A percentile compares a stretch with the other conserved stretches of the same genome.
Conservation (phyloP, 1,284 basidiomycete species). For the Trametes versicolor region DNA sequence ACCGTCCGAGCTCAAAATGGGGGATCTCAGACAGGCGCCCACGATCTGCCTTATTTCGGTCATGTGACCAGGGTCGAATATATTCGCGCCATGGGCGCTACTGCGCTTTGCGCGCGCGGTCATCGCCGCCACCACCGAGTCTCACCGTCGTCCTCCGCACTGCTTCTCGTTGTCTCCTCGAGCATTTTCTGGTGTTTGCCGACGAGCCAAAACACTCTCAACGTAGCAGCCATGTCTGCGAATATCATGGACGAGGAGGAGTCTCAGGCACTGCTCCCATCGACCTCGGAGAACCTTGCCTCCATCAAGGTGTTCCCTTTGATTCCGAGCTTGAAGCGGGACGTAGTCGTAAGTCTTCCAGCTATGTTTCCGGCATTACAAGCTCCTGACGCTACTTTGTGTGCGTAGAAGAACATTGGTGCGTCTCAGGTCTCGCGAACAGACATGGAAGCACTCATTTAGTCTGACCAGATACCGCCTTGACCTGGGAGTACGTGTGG, state of each 20-base stretch:
- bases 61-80: conserved; percentile 40
- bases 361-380: neutral
- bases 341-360: conserved; percentile 64
- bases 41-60: neutral
- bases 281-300: conserved; percentile 63
- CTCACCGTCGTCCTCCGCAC: conserved; percentile 2
- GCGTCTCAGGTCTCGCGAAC: conserved; percentile 9
- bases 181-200: neutral
- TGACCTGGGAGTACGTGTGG: conserved; percentile 77
- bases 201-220: neutral
- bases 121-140: conserved; percentile 1
- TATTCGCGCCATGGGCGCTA: conserved; percentile 13
- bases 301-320: conserved; percentile 80
- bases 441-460: conserved; percentile 16
- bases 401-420: conserved; percentile 57
- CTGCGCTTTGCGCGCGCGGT: neutral
- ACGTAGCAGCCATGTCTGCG: conserved; percentile 3
- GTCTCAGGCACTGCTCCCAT: conserved; percentile 53
- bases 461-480: conserved; percentile 66
- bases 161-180: neutral
- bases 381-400: neutral
- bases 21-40: conserved; percentile 29
- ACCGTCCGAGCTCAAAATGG: neutral
- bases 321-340: conserved; percentile 73
- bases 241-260: conserved; percentile 43